Conservation (phyloP, 2,329 filamentous ascomycete species). For the Xylariomycetidae sp. region DNA sequence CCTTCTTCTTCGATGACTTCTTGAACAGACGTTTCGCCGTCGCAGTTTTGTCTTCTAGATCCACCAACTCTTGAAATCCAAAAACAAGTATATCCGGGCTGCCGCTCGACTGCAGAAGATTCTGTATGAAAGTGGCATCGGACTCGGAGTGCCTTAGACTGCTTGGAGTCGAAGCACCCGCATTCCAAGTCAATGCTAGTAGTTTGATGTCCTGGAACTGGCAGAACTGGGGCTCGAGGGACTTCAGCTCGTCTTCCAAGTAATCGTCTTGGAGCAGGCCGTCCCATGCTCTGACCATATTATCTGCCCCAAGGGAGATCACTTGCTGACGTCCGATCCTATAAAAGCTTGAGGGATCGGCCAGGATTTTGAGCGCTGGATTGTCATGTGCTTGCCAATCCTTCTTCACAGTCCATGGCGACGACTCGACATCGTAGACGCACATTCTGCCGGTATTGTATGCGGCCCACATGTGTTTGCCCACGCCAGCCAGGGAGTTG, state of each 20-base stretch:
- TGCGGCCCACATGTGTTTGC: conserved; percentile 81
- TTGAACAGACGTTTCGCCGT: conserved; percentile 95
- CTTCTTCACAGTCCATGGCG: conserved; percentile 87
- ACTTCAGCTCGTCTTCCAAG: conserved; percentile 87
- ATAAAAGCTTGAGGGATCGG: conserved; percentile 79
- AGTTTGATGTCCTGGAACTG: conserved; percentile 75
- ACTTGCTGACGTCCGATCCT: conserved; percentile 79
- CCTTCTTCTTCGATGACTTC: conserved; percentile 81
- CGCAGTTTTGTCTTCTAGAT: conserved; percentile 93
- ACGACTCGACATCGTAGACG: conserved; percentile 76
- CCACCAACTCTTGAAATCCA: conserved; percentile 97
- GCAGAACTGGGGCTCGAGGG: conserved; percentile 75
- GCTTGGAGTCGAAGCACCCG: conserved; percentile 87
- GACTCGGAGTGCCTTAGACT: conserved; percentile 64
- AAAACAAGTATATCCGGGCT: conserved; percentile 89
- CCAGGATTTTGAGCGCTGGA: conserved; percentile 69
- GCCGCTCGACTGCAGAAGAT: conserved; percentile 68
- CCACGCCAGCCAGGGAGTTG: conserved; percentile 75
- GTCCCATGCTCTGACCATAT: conserved; percentile 81
- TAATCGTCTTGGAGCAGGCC: conserved; percentile 90
- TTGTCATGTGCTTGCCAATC: conserved; percentile 91
- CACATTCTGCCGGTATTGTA: conserved; percentile 93
- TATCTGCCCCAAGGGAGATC: conserved; percentile 80
- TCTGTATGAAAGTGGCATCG: conserved; percentile 73
- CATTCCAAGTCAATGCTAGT: conserved; percentile 91